phyloP scores from a whole-genome alignment of 208 protist species.

The Angomonas deanei region DNA sequence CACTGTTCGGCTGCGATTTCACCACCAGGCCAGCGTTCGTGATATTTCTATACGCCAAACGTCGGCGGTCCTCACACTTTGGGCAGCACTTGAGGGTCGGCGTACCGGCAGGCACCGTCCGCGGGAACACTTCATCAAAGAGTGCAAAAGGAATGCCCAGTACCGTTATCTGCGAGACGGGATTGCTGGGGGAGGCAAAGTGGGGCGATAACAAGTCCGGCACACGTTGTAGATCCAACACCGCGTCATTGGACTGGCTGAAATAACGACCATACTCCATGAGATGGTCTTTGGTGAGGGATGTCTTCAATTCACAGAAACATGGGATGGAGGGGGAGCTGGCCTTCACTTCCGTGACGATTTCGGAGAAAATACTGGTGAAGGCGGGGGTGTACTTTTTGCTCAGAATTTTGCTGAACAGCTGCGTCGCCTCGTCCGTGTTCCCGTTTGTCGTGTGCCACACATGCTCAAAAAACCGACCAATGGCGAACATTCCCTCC shows the following conservation, averaged over 20 bases:
- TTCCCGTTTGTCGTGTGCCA: conserved; percentile 19
- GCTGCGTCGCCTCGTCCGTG: conserved; percentile 11
- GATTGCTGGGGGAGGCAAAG: not conserved
- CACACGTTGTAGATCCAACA: conserved; percentile 39
- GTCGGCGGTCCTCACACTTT: conserved; percentile 13
- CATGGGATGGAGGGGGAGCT: not conserved
- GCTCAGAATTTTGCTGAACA: conserved; percentile 44
- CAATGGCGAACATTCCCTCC: conserved; percentile 32
- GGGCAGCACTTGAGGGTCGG: conserved; percentile 21
- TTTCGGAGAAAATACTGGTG: conserved; percentile 18
- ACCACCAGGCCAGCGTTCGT: conserved; percentile 19
- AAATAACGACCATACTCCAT: conserved; percentile 28
- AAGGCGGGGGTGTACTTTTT: conserved; percentile 44
- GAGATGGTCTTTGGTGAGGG: conserved; percentile 12
- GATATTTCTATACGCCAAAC: conserved; percentile 10
- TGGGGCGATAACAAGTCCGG: conserved; percentile 16
- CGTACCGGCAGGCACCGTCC: not conserved
- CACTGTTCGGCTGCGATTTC: conserved; percentile 60
- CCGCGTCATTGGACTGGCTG: conserved; percentile 32
- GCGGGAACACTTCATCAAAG: conserved; percentile 25
- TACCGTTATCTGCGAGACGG: conserved; percentile 33
- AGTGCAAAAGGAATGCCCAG: conserved; percentile 48
- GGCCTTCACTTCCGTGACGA: conserved; percentile 14
- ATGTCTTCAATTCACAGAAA: conserved; percentile 5
- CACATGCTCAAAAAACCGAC: conserved; percentile 46